Percentiles rank a stretch among this genome's conserved stretches.
Evolutionary conservation across 2,329 filamentous ascomycete species (phyloP).

Genomic region (Cladorrhinum sp.): DNA sequence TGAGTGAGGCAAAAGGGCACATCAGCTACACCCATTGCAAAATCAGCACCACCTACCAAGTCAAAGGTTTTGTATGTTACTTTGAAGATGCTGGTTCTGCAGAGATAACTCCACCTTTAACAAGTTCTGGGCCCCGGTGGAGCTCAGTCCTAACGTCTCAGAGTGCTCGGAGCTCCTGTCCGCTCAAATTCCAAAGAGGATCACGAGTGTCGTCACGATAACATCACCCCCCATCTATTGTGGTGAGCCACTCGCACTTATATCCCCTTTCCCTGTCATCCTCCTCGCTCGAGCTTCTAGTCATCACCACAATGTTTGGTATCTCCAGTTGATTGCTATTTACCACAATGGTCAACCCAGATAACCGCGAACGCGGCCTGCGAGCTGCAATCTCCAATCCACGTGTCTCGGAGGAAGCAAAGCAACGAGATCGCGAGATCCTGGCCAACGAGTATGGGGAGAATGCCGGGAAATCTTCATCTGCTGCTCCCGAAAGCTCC

Average conservation of each 20-base stretch:
- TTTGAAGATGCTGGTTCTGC: no score
- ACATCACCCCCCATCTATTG: not conserved
- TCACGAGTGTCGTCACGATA: not conserved
- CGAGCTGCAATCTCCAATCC: conserved; percentile 28
- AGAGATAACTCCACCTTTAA: no score
- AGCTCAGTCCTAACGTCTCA: not conserved
- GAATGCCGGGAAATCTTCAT: conserved; percentile 2
- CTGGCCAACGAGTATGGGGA: conserved; percentile 26
- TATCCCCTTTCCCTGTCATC: not conserved
- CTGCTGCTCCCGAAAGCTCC: not conserved
- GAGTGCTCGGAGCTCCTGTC: not conserved
- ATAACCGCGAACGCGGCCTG: conserved; percentile 28
- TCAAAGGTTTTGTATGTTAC: no score
- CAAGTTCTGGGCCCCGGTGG: not conserved
- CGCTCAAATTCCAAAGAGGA: not conserved
- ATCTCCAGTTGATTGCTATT: not conserved
- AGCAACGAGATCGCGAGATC: conserved; percentile 27
- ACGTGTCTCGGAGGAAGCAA: conserved; percentile 27
- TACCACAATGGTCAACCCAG: conserved; percentile 19
- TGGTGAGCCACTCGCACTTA: not conserved
- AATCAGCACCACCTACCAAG: no score
- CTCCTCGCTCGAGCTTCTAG: not conserved
- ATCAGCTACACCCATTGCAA: no score
- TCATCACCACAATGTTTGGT: not conserved
- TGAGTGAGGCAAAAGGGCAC: no score